Percentiles rank a stretch among this genome's conserved stretches.
These are phyloP conservation scores for Suillus subaureus DNA, from an alignment of 768 basidiomycete genomes.

Conservation along the genomic window DNA sequence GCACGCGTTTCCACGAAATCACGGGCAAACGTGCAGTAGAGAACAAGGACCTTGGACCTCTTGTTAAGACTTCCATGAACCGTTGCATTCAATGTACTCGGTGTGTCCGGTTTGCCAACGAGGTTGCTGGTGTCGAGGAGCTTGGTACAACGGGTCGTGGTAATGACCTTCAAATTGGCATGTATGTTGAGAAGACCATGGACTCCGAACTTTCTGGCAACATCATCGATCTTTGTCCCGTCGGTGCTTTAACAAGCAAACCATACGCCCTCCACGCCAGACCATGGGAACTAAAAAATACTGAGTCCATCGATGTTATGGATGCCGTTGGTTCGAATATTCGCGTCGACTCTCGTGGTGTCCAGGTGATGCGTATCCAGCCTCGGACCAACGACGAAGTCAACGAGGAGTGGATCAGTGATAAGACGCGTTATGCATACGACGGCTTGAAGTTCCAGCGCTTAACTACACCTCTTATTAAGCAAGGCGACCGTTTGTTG, in stretches of 20 bases:
- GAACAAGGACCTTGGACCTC: conserved; percentile 96
- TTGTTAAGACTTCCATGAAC: conserved; percentile 99
- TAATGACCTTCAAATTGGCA: conserved; percentile 98
- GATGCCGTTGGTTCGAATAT: conserved; percentile 98
- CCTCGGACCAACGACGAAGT: conserved; percentile 96
- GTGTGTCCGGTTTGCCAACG: conserved; percentile 98
- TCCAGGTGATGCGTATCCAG: conserved; percentile 96
- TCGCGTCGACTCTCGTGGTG: conserved; percentile 91
- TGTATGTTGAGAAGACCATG: conserved; percentile 97
- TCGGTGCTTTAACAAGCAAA: conserved; percentile 97
- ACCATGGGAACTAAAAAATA: conserved; percentile 98
- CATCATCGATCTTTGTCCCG: conserved; percentile 95
- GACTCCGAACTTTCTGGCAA: conserved; percentile 98
- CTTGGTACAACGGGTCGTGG: conserved; percentile 96
- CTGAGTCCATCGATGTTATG: conserved; percentile 93
- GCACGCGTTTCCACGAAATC: conserved; percentile 97
- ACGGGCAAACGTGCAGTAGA: conserved; percentile 97
- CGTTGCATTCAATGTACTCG: conserved; percentile 99
- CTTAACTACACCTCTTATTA: conserved; percentile 87
- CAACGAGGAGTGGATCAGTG: conserved; percentile 99
- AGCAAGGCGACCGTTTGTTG: conserved; percentile 88
- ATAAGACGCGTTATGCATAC: conserved; percentile 97
- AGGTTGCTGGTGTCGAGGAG: conserved; percentile 98
- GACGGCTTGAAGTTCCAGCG: conserved; percentile 96
- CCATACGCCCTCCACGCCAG: conserved; percentile 98